Base-by-base conservation (phyloP, 495 filamentous ascomycete genomes). In the Neurospora cerealis region DNA sequence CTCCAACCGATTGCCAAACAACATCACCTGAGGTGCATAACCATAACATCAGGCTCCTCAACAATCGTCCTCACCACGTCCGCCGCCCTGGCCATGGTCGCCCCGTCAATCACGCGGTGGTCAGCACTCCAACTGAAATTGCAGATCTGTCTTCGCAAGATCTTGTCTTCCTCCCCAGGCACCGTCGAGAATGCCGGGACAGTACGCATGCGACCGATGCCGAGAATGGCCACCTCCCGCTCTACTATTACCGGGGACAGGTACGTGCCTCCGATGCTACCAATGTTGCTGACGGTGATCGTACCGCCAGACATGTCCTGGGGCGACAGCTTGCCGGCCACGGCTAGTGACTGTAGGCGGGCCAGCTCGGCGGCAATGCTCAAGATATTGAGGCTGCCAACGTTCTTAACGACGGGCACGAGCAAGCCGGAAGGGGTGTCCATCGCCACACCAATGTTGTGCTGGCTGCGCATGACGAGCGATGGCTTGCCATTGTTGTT, bases 71-170 rank as follows among this genome's bases (percentile, higher is more conserved):
- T 88, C 42, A 98, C 91, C 74, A 88, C 86, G 74, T 93, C 93
- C 1, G 94, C 94, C 83, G 95, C 94, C 62, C 94, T 84, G 10
- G 96, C 96, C 89, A 97, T 92, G 37, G 92, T 96, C 39, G 94
- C 96, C 6, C 96, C 96, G 83, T 99, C 96, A 66, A 98, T 89
- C 70, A 98, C 90, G 6, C 96, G 85, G 83, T 99, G 96, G 82
- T 99, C 96, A 24, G 95, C 96, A 79, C 93, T 95, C 95, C 95
- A 99, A 79, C 93, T 97, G 76, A 98, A 95, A 79, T 96, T 93
- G 76, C 90, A 89, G 39, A 93, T 84, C 73, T 92, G 87, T 80
- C 87, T 89, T 78, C 82, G 86, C 32, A 93, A 84, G 24, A 94
- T 79, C 60, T 79, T 78, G 62, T 86, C 87, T 74, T 87, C 83